Conservation (phyloP, 1,284 basidiomycete genomes). For the Cutaneotrichosporon mucoides region DNA sequence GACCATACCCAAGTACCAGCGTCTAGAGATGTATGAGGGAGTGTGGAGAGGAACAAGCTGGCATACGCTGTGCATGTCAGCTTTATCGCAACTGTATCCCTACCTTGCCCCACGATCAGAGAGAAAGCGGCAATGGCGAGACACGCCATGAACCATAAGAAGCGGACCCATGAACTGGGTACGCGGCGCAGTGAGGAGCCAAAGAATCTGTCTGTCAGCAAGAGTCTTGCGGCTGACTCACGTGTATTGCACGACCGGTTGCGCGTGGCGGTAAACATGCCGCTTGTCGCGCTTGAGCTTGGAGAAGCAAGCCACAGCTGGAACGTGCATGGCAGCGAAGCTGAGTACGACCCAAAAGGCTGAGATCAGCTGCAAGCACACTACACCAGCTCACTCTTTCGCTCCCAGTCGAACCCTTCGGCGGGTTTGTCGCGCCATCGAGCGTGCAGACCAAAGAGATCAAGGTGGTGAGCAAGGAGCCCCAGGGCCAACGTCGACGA, state of each 20-base stretch:
- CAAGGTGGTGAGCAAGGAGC: constrained; percentile 50
- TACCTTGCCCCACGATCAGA: constrained; percentile 55
- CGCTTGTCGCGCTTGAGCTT: constrained; percentile 48
- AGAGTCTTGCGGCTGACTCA: background rate
- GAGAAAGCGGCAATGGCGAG: constrained; percentile 55
- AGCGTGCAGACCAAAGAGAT: constrained; percentile 46
- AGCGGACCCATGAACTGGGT: constrained; percentile 55
- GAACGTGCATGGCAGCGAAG: constrained; percentile 56
- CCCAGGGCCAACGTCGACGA: constrained; percentile 50
- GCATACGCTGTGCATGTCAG: constrained; percentile 50
- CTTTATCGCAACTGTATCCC: background rate
- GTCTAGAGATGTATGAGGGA: constrained; percentile 56
- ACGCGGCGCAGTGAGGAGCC: constrained; percentile 51
- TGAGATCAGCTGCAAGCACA: constrained; percentile 20
- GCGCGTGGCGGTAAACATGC: constrained; percentile 40
- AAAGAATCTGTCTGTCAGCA: no score
- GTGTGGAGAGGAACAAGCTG: constrained; percentile 54
- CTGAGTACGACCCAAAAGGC: constrained; percentile 56
- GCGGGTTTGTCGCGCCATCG: constrained; percentile 20
- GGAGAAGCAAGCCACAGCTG: constrained; percentile 53
- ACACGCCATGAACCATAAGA: constrained; percentile 57
- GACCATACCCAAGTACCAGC: constrained; percentile 57
- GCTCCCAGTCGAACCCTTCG: constrained; percentile 54
- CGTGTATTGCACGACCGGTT: constrained; percentile 16
- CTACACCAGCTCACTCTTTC: constrained; percentile 54